These are phyloP conservation scores for Myxozyma udenii DNA, from an alignment of 805 yeast species.

Conservation along the genomic window DNA sequence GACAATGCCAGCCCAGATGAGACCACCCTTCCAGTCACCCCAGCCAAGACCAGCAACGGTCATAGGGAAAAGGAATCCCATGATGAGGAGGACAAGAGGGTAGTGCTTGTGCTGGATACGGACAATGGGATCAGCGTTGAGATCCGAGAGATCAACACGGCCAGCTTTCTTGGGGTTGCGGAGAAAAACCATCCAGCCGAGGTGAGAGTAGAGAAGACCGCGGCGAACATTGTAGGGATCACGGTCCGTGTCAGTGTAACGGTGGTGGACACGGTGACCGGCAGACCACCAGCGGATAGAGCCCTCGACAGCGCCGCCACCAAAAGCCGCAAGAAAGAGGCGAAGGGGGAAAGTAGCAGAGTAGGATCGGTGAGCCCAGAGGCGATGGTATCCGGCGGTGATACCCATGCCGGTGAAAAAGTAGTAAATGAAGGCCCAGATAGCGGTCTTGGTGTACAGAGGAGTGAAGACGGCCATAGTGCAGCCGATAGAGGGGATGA, in stretches of 20 bases:
- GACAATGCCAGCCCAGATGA: constrained; percentile 71
- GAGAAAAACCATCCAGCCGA: constrained; percentile 79
- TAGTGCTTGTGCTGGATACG: constrained; percentile 74
- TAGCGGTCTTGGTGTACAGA: constrained; percentile 50
- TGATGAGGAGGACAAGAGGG: constrained; percentile 48
- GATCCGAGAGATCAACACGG: constrained; percentile 64
- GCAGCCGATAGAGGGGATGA: constrained; percentile 55
- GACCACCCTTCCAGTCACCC: constrained; percentile 76
- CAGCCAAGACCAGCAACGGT: constrained; percentile 61
- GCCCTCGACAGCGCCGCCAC: constrained; percentile 74
- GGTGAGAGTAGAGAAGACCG: constrained; percentile 77
- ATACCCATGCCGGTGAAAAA: constrained; percentile 63
- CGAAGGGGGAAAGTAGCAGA: constrained; percentile 47
- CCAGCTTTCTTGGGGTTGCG: constrained; percentile 64
- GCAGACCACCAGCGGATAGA: constrained; percentile 75
- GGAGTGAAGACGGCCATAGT: constrained; percentile 45
- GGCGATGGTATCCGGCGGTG: constrained; percentile 75
- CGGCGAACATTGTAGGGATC: constrained; percentile 85
- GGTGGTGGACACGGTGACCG: constrained; percentile 85
- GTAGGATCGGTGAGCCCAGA: constrained; percentile 65
- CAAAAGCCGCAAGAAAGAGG: constrained; percentile 54
- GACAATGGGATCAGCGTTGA: constrained; percentile 55
- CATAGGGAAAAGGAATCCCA: constrained; percentile 63
- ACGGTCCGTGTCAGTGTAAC: constrained; percentile 79
- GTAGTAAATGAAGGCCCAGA: constrained; percentile 56